Percentiles rank a stretch among this genome's conserved stretches.
These are phyloP conservation scores for Exobasidium cylindrosporum DNA, from an alignment of 1,284 basidiomycete genomes.

Conservation along the genomic window DNA sequence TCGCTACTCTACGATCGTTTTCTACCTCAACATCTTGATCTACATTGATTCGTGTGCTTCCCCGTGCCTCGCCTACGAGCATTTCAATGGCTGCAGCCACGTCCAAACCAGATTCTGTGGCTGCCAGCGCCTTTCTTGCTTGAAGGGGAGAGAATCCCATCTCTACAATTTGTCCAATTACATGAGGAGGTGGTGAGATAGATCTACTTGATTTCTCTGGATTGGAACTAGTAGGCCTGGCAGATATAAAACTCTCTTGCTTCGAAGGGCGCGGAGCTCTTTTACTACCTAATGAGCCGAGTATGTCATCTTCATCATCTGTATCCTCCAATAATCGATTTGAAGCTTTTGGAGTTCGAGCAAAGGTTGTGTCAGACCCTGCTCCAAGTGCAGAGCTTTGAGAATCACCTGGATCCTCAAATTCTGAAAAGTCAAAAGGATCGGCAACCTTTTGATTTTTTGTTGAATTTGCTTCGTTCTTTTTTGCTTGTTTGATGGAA, in stretches of 20 bases:
- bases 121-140: slow-evolving; percentile 39
- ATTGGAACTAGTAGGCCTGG: not conserved
- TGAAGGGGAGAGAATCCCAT: slow-evolving; percentile 49
- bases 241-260: slow-evolving; percentile 49
- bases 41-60: slow-evolving; percentile 20
- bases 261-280: not conserved
- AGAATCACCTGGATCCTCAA: slow-evolving; percentile 22
- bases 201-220: slow-evolving; percentile 24
- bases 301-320: slow-evolving; percentile 30
- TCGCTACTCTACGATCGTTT: slow-evolving; percentile 51
- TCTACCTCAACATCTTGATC: slow-evolving; percentile 15
- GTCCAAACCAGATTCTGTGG: slow-evolving; percentile 37
- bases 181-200: slow-evolving; percentile 47
- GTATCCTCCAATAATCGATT: not conserved
- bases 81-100: slow-evolving; percentile 38
- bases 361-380: not conserved
- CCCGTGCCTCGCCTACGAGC: slow-evolving; percentile 26
- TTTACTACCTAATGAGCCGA: slow-evolving; percentile 35
- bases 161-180: slow-evolving; percentile 51
- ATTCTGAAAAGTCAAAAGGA: slow-evolving; percentile 44
- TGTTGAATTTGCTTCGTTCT: not conserved
- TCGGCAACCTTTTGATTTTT: slow-evolving; percentile 17
- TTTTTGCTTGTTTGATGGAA: slow-evolving; percentile 3
- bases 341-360: not conserved
- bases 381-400: slow-evolving; percentile 18